These are phyloP conservation scores for Kockovaella imperatae DNA, from an alignment of 768 basidiomycete species.

Conservation along the genomic window DNA sequence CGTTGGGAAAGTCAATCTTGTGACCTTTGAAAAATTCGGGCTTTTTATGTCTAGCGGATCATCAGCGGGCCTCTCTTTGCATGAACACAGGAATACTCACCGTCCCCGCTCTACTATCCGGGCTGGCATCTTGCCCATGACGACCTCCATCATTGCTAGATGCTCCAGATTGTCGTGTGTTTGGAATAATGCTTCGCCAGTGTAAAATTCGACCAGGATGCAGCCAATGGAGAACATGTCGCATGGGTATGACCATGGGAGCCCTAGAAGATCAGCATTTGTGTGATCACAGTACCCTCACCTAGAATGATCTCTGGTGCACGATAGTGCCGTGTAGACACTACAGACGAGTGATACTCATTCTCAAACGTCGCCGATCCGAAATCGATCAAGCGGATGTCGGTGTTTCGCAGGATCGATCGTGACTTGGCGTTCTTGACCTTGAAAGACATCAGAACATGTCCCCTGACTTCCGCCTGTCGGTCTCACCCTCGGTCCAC, in stretches of 20 bases:
- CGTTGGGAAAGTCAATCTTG: slow-evolving; percentile 85
- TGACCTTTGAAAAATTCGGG: slow-evolving; percentile 85
- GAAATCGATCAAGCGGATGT: slow-evolving; percentile 95
- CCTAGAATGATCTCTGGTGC: slow-evolving; percentile 98
- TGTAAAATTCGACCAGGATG: slow-evolving; percentile 97
- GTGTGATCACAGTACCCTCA: slow-evolving; percentile 45
- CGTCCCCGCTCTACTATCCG: slow-evolving; percentile 52
- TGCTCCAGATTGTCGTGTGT: slow-evolving; percentile 99
- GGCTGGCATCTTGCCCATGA: slow-evolving; percentile 96
- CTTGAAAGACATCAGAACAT: not conserved
- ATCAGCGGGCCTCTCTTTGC: slow-evolving; percentile 1
- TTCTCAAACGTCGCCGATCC: slow-evolving; percentile 96
- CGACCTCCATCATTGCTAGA: slow-evolving; percentile 99
- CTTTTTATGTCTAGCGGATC: slow-evolving; percentile 55
- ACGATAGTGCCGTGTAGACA: slow-evolving; percentile 95
- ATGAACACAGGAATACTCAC: slow-evolving; percentile 19
- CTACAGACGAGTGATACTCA: slow-evolving; percentile 97
- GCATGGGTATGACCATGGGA: slow-evolving; percentile 97
- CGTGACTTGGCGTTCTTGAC: slow-evolving; percentile 56
- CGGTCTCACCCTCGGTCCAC: slow-evolving; percentile 36
- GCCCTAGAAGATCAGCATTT: slow-evolving; percentile 51
- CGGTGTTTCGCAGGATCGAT: slow-evolving; percentile 70
- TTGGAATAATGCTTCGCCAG: slow-evolving; percentile 96
- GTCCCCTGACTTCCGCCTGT: not conserved
- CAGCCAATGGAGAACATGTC: slow-evolving; percentile 98